A percentile compares a stretch with the other conserved stretches of the same genome.
phyloP scores from a whole-genome alignment of 1,284 basidiomycete genomes.

The Melampsora larici-populina region DNA sequence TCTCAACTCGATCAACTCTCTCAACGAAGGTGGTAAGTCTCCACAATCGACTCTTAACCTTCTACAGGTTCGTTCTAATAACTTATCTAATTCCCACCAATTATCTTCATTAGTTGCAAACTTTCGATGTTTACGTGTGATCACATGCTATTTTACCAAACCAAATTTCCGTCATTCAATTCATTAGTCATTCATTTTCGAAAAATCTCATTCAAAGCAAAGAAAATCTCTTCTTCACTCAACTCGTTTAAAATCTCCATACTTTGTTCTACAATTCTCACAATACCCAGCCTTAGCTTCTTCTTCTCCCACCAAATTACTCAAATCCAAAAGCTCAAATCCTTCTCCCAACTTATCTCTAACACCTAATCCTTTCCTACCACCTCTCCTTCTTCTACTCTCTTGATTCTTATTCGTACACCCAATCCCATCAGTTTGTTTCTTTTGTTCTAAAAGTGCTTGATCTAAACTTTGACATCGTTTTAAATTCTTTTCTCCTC shows the following conservation, averaged over 20 bases:
- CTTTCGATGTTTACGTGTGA: constrained; percentile 71
- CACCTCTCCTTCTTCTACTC: constrained; percentile 49
- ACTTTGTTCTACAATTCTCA: constrained; percentile 90
- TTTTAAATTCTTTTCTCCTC: constrained; percentile 44
- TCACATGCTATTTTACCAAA: constrained; percentile 78
- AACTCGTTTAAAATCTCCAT: constrained; percentile 80
- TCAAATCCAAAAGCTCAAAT: constrained; percentile 58
- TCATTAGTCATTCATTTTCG: too few species aligned
- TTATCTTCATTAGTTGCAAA: constrained; percentile 78
- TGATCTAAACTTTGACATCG: constrained; percentile 47
- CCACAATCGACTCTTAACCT: constrained; percentile 56
- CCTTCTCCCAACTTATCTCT: constrained; percentile 65
- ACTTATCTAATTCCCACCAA: constrained; percentile 75
- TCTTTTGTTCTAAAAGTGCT: constrained; percentile 45
- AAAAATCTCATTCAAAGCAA: constrained; percentile 60
- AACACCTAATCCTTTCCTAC: constrained; percentile 54
- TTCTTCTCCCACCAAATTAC: constrained; percentile 65
- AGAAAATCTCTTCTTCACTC: constrained; percentile 48
- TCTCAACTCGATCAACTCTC: constrained; percentile 13
- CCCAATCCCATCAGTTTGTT: too few species aligned
- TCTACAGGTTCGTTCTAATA: constrained; percentile 71
- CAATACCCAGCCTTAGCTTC: constrained; percentile 93
- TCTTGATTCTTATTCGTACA: constrained; percentile 51
- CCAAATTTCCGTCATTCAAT: too few species aligned
- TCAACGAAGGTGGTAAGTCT: constrained; percentile 28